Conservation (phyloP, 1,284 basidiomycete genomes). For the Agaricales sp. region DNA sequence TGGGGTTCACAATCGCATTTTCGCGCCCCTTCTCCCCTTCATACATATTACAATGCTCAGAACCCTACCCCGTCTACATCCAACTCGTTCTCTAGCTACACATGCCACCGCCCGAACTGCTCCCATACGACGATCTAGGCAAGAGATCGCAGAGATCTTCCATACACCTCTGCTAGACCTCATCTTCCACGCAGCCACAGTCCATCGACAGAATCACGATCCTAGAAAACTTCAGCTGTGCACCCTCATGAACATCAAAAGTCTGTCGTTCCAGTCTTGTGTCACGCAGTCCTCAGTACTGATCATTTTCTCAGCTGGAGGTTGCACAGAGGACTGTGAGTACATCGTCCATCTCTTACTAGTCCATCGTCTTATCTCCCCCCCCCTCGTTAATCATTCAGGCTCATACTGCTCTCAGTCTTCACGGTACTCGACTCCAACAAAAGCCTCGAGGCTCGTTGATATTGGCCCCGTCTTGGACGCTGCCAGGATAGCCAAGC, state of each 20-base stretch:
- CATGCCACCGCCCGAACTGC: constrained; percentile 30
- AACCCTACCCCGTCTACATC: constrained; percentile 5
- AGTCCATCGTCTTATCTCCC: background rate
- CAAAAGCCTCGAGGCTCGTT: constrained; percentile 83
- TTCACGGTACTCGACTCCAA: constrained; percentile 82
- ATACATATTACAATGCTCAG: background rate
- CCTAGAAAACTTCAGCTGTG: constrained; percentile 90
- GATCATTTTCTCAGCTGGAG: constrained; percentile 53
- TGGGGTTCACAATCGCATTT: no score
- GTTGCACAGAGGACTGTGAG: constrained; percentile 93
- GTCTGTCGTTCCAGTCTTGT: constrained; percentile 35
- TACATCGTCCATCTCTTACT: constrained; percentile 9
- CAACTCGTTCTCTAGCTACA: constrained; percentile 48
- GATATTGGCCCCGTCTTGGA: constrained; percentile 88
- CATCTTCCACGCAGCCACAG: constrained; percentile 72
- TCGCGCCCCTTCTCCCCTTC: background rate
- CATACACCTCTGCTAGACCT: constrained; percentile 78
- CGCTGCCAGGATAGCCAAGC: constrained; percentile 88
- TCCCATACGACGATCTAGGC: constrained; percentile 43
- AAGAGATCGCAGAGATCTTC: constrained; percentile 71
- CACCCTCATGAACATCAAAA: constrained; percentile 99
- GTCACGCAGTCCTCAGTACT: constrained; percentile 5
- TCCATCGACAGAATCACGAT: constrained; percentile 85
- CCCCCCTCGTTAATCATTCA: constrained; percentile 18
- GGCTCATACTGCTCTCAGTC: constrained; percentile 98